Conservation (phyloP, 805 yeast genomes). For the Blastobotrys robertii region DNA sequence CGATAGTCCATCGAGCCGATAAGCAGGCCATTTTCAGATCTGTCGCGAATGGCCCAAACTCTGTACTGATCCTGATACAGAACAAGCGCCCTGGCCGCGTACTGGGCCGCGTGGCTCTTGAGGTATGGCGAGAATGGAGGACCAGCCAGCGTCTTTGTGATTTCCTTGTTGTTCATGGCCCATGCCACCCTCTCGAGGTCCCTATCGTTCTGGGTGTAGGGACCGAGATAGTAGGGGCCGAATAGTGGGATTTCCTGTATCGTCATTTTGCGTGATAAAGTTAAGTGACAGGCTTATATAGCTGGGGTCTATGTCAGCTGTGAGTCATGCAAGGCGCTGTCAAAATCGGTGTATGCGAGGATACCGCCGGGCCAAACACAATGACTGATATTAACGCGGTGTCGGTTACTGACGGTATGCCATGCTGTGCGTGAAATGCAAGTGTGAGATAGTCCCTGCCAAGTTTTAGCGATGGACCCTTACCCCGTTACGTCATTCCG, state of each 20-base stretch:
- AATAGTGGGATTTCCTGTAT: constrained; percentile 2
- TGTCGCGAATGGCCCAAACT: constrained; percentile 11
- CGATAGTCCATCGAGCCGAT: constrained; percentile 11
- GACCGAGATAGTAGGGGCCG: constrained; percentile 8
- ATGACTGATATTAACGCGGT: too few species aligned
- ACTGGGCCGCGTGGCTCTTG: constrained; percentile 9
- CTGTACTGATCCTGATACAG: not conserved
- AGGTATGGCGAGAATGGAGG: constrained; percentile 9
- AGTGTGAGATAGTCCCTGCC: too few species aligned
- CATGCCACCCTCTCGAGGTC: constrained; percentile 6
- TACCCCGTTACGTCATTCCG: too few species aligned
- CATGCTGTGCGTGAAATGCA: too few species aligned
- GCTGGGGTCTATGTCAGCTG: too few species aligned
- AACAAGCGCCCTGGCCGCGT: not conserved
- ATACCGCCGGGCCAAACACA: too few species aligned
- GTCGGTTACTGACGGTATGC: too few species aligned
- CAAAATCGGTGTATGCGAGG: too few species aligned
- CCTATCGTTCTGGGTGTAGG: not conserved
- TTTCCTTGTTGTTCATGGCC: constrained; percentile 8
- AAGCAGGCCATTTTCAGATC: constrained; percentile 2
- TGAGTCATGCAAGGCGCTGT: not conserved
- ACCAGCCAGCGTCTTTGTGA: constrained; percentile 9
- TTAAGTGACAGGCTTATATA: not conserved
- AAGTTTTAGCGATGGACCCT: too few species aligned
- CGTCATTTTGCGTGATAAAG: not conserved